Base-by-base conservation (phyloP, 2,329 filamentous ascomycete species). In the Aspergillus luchuensis region DNA sequence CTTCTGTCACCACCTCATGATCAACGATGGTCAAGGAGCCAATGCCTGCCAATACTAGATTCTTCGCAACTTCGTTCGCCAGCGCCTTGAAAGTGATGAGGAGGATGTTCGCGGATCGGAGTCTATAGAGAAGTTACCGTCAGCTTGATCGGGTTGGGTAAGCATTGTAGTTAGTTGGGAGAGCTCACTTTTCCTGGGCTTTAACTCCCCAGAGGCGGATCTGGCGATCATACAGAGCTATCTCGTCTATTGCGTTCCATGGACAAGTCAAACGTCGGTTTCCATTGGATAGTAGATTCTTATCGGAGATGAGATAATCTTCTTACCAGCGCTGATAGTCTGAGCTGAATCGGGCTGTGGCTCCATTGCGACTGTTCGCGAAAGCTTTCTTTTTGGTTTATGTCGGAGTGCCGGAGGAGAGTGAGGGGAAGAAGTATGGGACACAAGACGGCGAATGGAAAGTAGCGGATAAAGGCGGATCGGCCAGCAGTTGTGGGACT, bases 171-270 rank as follows among this genome's bases (percentile, higher is more conserved):
- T 13, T n/a, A 17, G 11, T 13, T n/a, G 45, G 38, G 11, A 5
- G 8, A 17, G 59, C 73, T 71, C 72, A 85, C 84, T 84, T 85
- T 74, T 96, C 90, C 76, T 99, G 95, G 6, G 95, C 95, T 71
- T 95, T 89, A 72, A 98, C 91, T 47, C 95, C 95, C 95, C 95
- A 99, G 30, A 99, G 87, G 57, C 95, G 90, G 71, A 99, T 97
- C 76, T 99, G 95, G 53, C 95, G 89, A 79, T 99, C 95, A 75
- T 99, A 99, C 5, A 98, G 87, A 13, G 94, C 95, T 71, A 98
- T 96, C 74, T 99, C 95, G 77, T 98, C 95, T 91, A 63, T 64
- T 11, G 7, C 30, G 28, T 33, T 19, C 15, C 33, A 55, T 52
- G 54, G 43, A 39, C 49, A 58, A 56, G 57, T 63, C 23, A 53